Percentiles rank a stretch among this genome's conserved stretches.
Conservation (phyloP, 2,329 filamentous ascomycete species). For the Penicillium sp. region DNA sequence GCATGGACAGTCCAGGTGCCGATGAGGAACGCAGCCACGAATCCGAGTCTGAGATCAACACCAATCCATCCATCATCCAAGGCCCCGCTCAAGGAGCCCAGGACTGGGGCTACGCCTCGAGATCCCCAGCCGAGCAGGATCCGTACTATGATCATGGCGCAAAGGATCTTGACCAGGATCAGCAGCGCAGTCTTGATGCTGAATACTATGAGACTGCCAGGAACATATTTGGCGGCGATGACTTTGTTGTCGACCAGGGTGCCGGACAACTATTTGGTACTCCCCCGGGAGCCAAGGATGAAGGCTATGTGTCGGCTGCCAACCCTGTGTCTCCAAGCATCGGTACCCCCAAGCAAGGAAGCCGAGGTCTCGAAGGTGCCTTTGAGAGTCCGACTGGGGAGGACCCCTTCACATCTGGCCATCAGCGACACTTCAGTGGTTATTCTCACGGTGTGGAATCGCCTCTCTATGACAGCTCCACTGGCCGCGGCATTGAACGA, state of each 20-base stretch:
- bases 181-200: constrained; percentile 60
- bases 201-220: constrained; percentile 64
- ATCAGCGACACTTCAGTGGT: constrained; percentile 74
- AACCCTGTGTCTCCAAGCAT: constrained; percentile 59
- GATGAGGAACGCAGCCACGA: constrained; percentile 68
- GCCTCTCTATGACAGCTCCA: constrained; percentile 87
- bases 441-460: constrained; percentile 91
- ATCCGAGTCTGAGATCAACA: constrained; percentile 67
- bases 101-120: constrained; percentile 62
- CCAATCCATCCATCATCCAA: constrained; percentile 82
- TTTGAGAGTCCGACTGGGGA: constrained; percentile 56
- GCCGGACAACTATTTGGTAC: constrained; percentile 50
- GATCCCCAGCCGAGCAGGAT: constrained; percentile 58
- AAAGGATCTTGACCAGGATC: constrained; percentile 59
- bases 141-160: constrained; percentile 42
- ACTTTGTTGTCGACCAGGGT: constrained; percentile 45
- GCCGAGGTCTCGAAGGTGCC: constrained; percentile 57
- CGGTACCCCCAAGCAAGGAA: constrained; percentile 51
- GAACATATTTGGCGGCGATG: constrained; percentile 42
- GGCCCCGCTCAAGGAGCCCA: constrained; percentile 61
- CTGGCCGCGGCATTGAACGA: constrained; percentile 82
- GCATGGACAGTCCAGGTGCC: constrained; percentile 71
- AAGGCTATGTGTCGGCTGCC: constrained; percentile 86
- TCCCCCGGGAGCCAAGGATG: constrained; percentile 71
- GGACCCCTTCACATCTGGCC: constrained; percentile 68